Evolutionary conservation across 2,329 filamentous ascomycete species (phyloP).

Genomic region (Amphichorda felina): DNA sequence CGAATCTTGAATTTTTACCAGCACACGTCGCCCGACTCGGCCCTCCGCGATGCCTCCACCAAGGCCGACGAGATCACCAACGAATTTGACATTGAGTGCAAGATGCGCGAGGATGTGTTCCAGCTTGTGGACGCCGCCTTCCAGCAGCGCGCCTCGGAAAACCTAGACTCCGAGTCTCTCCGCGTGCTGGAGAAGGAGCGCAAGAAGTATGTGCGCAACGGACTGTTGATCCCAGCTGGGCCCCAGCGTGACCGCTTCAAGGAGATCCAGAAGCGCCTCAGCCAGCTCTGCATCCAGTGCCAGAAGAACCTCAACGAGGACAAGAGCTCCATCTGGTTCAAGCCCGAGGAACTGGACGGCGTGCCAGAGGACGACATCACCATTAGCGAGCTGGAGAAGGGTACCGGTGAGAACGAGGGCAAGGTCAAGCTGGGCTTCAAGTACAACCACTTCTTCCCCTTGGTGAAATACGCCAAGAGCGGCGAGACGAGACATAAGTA

Average conservation of each 20-base stretch:
- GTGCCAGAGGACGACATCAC: constrained; percentile 61
- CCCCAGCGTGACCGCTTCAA: constrained; percentile 68
- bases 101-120: constrained; percentile 76
- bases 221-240: constrained; percentile 58
- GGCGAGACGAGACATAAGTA: constrained; percentile 56
- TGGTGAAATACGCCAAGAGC: constrained; percentile 65
- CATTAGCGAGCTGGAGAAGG: constrained; percentile 55
- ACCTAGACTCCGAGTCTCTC: constrained; percentile 56
- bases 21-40: constrained; percentile 58
- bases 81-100: constrained; percentile 65
- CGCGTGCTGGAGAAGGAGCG: constrained; percentile 68
- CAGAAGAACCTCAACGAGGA: constrained; percentile 77
- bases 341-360: constrained; percentile 59
- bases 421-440: constrained; percentile 71
- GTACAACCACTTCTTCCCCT: constrained; percentile 70
- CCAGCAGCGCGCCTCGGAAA: constrained; percentile 35
- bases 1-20: constrained; percentile 72
- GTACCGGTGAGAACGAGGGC: constrained; percentile 58
- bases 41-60: constrained; percentile 62
- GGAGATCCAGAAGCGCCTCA: constrained; percentile 72
- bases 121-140: constrained; percentile 48
- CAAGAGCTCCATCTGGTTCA: constrained; percentile 71
- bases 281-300: constrained; percentile 61
- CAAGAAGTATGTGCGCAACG: constrained; percentile 67
- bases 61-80: constrained; percentile 66